These are phyloP conservation scores for Datisca glomerata DNA, from an alignment of 306 rosid genomes.

Conservation along the genomic window DNA sequence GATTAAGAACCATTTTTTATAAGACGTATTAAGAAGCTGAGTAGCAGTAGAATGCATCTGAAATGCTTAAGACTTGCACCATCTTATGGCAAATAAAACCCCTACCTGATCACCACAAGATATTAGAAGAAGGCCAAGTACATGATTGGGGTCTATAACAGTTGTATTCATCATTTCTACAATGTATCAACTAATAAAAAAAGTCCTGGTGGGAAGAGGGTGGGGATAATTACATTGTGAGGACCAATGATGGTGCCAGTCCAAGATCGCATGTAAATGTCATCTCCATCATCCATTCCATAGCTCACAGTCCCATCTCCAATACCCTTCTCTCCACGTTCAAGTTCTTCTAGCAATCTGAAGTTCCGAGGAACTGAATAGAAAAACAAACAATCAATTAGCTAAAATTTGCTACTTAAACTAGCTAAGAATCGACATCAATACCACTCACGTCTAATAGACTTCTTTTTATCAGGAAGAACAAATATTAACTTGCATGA, in stretches of 20 bases:
- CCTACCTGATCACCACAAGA: neutral
- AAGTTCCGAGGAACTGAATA: slow-evolving; percentile 92
- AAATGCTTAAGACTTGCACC: too few relatives aligned
- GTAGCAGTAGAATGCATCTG: too few relatives aligned
- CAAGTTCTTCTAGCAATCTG: slow-evolving; percentile 99
- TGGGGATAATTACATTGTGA: slow-evolving; percentile 60
- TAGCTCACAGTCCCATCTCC: slow-evolving; percentile 20
- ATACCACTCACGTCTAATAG: too few relatives aligned
- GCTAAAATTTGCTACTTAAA: too few relatives aligned
- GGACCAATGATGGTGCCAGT: slow-evolving; percentile 95
- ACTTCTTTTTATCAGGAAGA: too few relatives aligned
- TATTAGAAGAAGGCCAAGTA: too few relatives aligned
- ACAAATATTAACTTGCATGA: too few relatives aligned
- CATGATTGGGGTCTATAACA: too few relatives aligned
- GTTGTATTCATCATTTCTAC: neutral
- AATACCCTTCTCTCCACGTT: slow-evolving; percentile 49
- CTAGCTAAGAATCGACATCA: too few relatives aligned
- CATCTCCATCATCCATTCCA: slow-evolving; percentile 99
- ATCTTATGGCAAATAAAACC: too few relatives aligned
- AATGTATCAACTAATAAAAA: neutral
- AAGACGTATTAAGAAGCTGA: too few relatives aligned
- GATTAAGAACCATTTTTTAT: too few relatives aligned
- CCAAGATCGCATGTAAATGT: slow-evolving; percentile 95
- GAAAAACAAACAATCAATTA: slow-evolving; percentile 15
- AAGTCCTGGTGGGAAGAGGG: slow-evolving; percentile 4